A percentile compares a stretch with the other conserved stretches of the same genome.
Evolutionary conservation across 2,329 filamentous ascomycete genomes (phyloP).

Genomic region (Paecilomyces variotii): DNA sequence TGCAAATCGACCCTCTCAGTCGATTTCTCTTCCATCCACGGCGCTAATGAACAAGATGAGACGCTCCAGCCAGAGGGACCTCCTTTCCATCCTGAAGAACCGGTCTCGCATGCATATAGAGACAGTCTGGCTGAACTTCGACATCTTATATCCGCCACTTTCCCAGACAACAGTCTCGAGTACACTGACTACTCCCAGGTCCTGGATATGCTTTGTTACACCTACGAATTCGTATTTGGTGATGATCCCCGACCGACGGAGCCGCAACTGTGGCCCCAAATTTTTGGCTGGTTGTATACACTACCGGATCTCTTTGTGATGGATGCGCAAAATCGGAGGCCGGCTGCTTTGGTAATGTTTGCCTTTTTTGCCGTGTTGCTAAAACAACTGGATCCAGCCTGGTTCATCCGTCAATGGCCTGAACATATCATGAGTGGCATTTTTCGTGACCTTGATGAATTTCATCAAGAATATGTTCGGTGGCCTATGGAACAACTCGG

Average conservation of each 20-base stretch:
- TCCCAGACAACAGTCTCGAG: neutral
- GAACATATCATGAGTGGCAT: slow-evolving; percentile 7
- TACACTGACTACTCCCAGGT: neutral
- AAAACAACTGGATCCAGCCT: slow-evolving; percentile 4
- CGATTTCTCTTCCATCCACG: neutral
- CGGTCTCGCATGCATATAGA: neutral
- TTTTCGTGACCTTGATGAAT: neutral
- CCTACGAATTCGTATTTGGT: neutral
- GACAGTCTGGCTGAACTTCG: neutral
- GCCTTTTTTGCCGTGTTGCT: slow-evolving; percentile 6
- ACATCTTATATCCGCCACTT: neutral
- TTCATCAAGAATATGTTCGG: neutral
- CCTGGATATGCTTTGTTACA: neutral
- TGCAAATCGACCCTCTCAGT: neutral
- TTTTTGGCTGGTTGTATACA: slow-evolving; percentile 9
- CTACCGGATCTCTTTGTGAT: slow-evolving; percentile 4
- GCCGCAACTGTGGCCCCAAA: neutral
- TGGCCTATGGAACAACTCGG: slow-evolving; percentile 1
- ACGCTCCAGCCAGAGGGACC: neutral
- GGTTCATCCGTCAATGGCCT: slow-evolving; percentile 9
- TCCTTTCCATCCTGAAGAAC: neutral
- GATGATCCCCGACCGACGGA: neutral
- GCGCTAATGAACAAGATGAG: neutral
- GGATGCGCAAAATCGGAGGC: slow-evolving; percentile 1
- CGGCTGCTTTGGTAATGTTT: slow-evolving; percentile 4